phyloP scores from a whole-genome alignment of 1,284 basidiomycete species.

The Coniophora puteana region DNA sequence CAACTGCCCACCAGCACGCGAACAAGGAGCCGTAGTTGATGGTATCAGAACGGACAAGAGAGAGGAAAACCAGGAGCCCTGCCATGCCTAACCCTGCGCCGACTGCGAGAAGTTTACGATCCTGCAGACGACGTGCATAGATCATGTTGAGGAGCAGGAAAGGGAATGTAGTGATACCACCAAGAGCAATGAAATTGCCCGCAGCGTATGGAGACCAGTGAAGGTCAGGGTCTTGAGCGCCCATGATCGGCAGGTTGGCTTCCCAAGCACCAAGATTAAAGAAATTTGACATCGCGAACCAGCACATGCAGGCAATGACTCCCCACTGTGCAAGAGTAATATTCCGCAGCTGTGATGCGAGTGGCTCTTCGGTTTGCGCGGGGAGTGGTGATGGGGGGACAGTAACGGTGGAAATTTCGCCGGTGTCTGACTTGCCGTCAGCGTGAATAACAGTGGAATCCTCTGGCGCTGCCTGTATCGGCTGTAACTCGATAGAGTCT shows the following conservation, averaged over 20 bases:
- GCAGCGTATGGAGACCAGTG: slow-evolving; percentile 59
- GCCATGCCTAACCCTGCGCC: slow-evolving; percentile 48
- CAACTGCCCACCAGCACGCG: slow-evolving; percentile 63
- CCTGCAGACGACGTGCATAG: slow-evolving; percentile 54
- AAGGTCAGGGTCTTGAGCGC: slow-evolving; percentile 39
- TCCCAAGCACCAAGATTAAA: slow-evolving; percentile 73
- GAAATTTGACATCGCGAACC: slow-evolving; percentile 72
- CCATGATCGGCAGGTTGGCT: slow-evolving; percentile 66
- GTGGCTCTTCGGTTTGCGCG: slow-evolving; percentile 15
- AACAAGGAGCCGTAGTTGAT: slow-evolving; percentile 52
- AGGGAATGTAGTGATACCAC: slow-evolving; percentile 58
- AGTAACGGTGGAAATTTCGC: neutral
- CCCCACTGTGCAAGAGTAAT: slow-evolving; percentile 38
- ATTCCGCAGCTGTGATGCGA: slow-evolving; percentile 13
- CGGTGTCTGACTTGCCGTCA: no score
- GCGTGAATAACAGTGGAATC: no score
- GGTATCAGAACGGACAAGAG: slow-evolving; percentile 35
- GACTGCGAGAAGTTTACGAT: slow-evolving; percentile 53
- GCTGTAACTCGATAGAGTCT: slow-evolving; percentile 10
- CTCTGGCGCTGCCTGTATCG: slow-evolving; percentile 3
- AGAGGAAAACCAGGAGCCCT: slow-evolving; percentile 51
- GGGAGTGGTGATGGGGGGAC: slow-evolving; percentile 3
- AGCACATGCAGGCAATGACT: slow-evolving; percentile 64
- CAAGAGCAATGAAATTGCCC: slow-evolving; percentile 70
- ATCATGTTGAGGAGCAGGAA: slow-evolving; percentile 62